These are phyloP conservation scores for Globisporangium nodosum DNA, from an alignment of 352 stramenopile species.

Conservation along the genomic window DNA sequence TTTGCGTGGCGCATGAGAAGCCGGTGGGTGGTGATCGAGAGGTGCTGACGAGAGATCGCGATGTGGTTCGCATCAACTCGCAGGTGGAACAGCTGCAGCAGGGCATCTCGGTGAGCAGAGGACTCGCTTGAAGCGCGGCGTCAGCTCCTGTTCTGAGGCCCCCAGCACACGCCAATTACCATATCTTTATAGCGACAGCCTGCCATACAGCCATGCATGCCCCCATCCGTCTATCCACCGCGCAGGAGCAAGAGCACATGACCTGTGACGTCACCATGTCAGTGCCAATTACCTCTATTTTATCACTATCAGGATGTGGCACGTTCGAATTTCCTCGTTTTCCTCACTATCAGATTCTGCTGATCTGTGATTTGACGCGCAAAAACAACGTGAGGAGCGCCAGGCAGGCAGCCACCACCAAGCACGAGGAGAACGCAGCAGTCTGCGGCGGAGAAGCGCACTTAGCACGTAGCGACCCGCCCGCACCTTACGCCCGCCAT, in stretches of 20 bases:
- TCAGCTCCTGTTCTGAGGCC: too few species aligned
- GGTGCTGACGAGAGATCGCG: not conserved
- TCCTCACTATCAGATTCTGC: not conserved
- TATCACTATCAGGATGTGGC: too few species aligned
- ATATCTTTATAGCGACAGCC: slow-evolving; percentile 3
- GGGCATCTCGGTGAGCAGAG: slow-evolving; percentile 43
- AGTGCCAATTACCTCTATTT: too few species aligned
- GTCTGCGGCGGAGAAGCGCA: not conserved
- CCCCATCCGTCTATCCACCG: too few species aligned
- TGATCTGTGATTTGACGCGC: not conserved
- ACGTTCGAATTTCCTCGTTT: not conserved
- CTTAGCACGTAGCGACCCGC: too few species aligned
- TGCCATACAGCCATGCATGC: too few species aligned
- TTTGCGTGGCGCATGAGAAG: not conserved
- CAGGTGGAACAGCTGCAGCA: slow-evolving; percentile 53
- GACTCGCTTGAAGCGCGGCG: slow-evolving; percentile 1
- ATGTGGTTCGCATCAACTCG: not conserved
- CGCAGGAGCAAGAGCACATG: too few species aligned
- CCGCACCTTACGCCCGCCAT: not conserved
- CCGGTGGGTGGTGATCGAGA: not conserved
- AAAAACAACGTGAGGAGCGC: not conserved
- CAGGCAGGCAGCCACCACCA: not conserved
- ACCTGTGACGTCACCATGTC: too few species aligned
- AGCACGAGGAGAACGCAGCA: not conserved
- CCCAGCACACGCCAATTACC: not conserved